A percentile compares a stretch with the other conserved stretches of the same genome.
These are phyloP conservation scores for Epichloe bromicola DNA, from an alignment of 2,329 filamentous ascomycete genomes.

Conservation along the genomic window DNA sequence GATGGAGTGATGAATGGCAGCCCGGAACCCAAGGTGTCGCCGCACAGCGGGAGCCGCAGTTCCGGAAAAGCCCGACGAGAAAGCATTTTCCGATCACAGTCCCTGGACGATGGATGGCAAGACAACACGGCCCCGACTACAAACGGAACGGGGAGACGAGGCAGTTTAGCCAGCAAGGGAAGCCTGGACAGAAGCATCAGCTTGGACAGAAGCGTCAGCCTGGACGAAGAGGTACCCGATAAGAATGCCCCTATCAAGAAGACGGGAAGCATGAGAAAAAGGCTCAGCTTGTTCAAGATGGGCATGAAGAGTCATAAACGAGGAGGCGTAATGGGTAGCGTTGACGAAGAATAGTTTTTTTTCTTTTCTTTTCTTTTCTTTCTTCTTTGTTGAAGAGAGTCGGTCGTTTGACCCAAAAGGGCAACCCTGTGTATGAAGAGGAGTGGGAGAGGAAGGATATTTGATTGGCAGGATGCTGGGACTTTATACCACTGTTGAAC, in stretches of 20 bases:
- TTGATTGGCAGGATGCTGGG: neutral
- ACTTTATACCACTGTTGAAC: neutral
- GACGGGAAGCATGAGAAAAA: conserved; percentile 58
- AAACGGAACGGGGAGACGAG: conserved; percentile 7
- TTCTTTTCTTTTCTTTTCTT: neutral
- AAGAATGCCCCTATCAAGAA: conserved; percentile 26
- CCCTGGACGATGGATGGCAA: conserved; percentile 15
- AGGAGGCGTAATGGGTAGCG: conserved; percentile 36
- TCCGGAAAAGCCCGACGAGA: conserved; percentile 22
- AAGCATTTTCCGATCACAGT: conserved; percentile 33
- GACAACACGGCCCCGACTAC: conserved; percentile 4
- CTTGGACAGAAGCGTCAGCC: conserved; percentile 14
- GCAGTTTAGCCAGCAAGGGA: conserved; percentile 14
- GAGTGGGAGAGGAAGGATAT: neutral
- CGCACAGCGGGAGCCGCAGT: conserved; percentile 13
- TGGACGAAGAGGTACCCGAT: conserved; percentile 12
- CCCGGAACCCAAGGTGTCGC: conserved; percentile 20
- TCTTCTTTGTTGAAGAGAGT: no score
- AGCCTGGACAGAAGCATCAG: conserved; percentile 19
- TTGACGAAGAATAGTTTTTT: conserved; percentile 37
- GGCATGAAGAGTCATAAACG: conserved; percentile 54
- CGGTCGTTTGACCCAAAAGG: no score
- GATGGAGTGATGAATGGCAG: conserved; percentile 16
- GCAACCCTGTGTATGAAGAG: neutral
- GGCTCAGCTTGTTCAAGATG: conserved; percentile 65